Evolutionary conservation across 2,329 filamentous ascomycete species (phyloP).

Genomic region (Ceratocystis colombiana): DNA sequence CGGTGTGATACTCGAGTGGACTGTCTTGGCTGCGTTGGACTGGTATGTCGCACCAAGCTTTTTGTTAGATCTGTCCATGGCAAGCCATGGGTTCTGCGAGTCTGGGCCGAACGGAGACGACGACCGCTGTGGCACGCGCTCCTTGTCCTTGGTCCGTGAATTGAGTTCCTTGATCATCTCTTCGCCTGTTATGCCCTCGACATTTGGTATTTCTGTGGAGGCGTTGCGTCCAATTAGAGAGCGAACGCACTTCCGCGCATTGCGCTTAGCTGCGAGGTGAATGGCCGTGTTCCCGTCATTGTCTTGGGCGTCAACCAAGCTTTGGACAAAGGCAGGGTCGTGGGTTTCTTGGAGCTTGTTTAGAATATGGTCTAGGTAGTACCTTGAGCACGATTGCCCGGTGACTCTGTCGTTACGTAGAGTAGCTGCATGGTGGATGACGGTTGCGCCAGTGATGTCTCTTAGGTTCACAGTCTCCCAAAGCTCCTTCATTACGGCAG

Average conservation of each 20-base stretch:
- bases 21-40: constrained; percentile 56
- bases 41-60: constrained; percentile 41
- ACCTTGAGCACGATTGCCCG: constrained; percentile 79
- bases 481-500: constrained; percentile 70
- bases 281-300: constrained; percentile 79
- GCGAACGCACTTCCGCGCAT: constrained; percentile 82
- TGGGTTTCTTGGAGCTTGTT: constrained; percentile 74
- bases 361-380: constrained; percentile 85
- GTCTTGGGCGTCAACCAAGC: constrained; percentile 72
- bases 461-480: constrained; percentile 69
- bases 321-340: constrained; percentile 64
- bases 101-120: constrained; percentile 61
- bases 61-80: constrained; percentile 30
- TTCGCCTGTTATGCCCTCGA: constrained; percentile 71
- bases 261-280: constrained; percentile 64
- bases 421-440: constrained; percentile 88
- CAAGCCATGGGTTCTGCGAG: constrained; percentile 41
- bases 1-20: constrained; percentile 58
- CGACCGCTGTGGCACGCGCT: constrained; percentile 55
- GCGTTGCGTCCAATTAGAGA: constrained; percentile 69
- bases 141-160: constrained; percentile 54
- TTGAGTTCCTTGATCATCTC: constrained; percentile 72
- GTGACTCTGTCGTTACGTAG: constrained; percentile 72
- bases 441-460: constrained; percentile 73
- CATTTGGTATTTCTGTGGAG: constrained; percentile 70